phyloP scores from a whole-genome alignment of 129 eudicot species.

The sunflower (Helianthus annuus) region HanXRQr2.0-SUNRISE NC_035447.2:9144589-9145088 shows the following conservation, averaged over 20 bases:
- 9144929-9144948: too few relatives aligned
- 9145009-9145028: too few relatives aligned
- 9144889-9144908: too few relatives aligned
- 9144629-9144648: neutral
- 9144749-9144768: constrained; percentile 99
- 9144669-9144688: neutral
- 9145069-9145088: too few relatives aligned
- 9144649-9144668: neutral
- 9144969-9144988: too few relatives aligned
- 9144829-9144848: constrained; percentile 98
- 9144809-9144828: constrained; percentile 95
- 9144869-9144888: constrained; percentile 39
- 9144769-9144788: constrained; percentile 98
- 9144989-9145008: too few relatives aligned
- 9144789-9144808: constrained; percentile 99
- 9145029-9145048: too few relatives aligned
- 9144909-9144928: too few relatives aligned
- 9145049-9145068: too few relatives aligned
- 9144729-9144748: constrained; percentile 68
- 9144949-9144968: too few relatives aligned
- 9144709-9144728: neutral
- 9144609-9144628: constrained; percentile 81
- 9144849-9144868: constrained; percentile 76
- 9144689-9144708: neutral
- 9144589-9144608: constrained; percentile 97